Percentiles rank a stretch among this genome's conserved stretches.
Conservation (phyloP, 169 alveolate species). For the Plasmodium chabaudi region DNA sequence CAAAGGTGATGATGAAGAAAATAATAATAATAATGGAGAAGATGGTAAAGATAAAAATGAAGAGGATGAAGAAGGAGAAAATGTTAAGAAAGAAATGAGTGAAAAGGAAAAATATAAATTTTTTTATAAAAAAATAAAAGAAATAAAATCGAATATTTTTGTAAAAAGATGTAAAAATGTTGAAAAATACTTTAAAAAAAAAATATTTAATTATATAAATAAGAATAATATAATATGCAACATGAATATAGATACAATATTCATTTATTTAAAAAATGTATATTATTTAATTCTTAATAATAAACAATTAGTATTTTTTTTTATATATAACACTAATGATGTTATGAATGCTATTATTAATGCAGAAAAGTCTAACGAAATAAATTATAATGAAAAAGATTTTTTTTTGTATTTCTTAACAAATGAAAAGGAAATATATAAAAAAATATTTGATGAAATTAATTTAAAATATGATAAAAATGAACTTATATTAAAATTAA, state of each 20-base stretch:
- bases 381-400: constrained; percentile 28
- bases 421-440: constrained; percentile 32
- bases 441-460: constrained; percentile 15
- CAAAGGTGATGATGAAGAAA: background rate
- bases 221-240: constrained; percentile 25
- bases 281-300: constrained; percentile 31
- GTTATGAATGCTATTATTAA: constrained; percentile 44
- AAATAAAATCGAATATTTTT: constrained; percentile 22
- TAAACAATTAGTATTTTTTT: constrained; percentile 31
- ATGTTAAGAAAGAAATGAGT: constrained; percentile 1
- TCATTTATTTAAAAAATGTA: constrained; percentile 27
- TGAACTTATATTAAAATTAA: constrained; percentile 32
- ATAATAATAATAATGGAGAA: background rate
- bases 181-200: constrained; percentile 34
- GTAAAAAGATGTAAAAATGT: constrained; percentile 20
- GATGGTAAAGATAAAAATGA: background rate
- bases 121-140: constrained; percentile 28
- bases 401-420: constrained; percentile 30
- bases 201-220: constrained; percentile 43
- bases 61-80: background rate
- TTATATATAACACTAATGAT: constrained; percentile 28
- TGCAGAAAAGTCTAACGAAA: constrained; percentile 5
- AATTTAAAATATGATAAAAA: constrained; percentile 28
- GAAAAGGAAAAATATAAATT: constrained; percentile 26
- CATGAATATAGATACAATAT: constrained; percentile 19